Evolutionary conservation across 495 filamentous ascomycete genomes (phyloP).

Genomic region (Trichoderma gamsii): DNA sequence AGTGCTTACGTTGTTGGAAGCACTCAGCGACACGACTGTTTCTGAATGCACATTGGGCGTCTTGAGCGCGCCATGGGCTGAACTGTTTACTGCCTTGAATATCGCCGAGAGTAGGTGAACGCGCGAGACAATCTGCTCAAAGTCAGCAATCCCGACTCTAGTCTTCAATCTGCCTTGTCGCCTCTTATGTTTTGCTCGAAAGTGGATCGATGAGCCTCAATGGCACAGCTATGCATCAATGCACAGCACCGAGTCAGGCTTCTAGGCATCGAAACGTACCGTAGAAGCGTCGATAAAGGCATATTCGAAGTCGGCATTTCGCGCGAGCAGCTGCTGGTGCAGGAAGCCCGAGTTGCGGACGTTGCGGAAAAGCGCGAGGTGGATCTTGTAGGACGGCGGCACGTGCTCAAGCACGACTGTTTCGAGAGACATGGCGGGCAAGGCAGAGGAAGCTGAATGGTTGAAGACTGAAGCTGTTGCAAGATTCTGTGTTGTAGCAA

Average conservation of each 20-base stretch:
- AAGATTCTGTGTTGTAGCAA: neutral
- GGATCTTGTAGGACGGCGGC: slow-evolving; percentile 55
- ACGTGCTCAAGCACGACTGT: slow-evolving; percentile 65
- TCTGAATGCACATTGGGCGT: slow-evolving; percentile 91
- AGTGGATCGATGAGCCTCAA: no score
- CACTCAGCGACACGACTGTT: slow-evolving; percentile 74
- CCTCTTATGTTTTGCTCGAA: no score
- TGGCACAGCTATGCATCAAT: no score
- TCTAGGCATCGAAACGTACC: slow-evolving; percentile 34
- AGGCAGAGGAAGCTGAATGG: neutral
- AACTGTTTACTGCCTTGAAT: slow-evolving; percentile 69
- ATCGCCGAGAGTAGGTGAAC: slow-evolving; percentile 68
- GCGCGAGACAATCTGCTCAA: slow-evolving; percentile 41
- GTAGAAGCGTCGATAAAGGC: slow-evolving; percentile 81
- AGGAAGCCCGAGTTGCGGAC: slow-evolving; percentile 72
- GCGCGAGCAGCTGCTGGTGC: slow-evolving; percentile 70
- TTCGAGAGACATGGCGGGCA: slow-evolving; percentile 30
- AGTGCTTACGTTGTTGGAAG: slow-evolving; percentile 74
- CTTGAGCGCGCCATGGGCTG: slow-evolving; percentile 51
- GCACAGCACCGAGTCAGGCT: no score
- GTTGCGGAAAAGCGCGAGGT: slow-evolving; percentile 67
- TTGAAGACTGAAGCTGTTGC: neutral
- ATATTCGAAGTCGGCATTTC: slow-evolving; percentile 82
- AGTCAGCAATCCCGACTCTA: slow-evolving; percentile 1
- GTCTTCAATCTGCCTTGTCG: no score